Percentiles rank a stretch among this genome's conserved stretches.
Conservation (phyloP, 257 asterid species). For the Leptodermis oblonga region DNA sequence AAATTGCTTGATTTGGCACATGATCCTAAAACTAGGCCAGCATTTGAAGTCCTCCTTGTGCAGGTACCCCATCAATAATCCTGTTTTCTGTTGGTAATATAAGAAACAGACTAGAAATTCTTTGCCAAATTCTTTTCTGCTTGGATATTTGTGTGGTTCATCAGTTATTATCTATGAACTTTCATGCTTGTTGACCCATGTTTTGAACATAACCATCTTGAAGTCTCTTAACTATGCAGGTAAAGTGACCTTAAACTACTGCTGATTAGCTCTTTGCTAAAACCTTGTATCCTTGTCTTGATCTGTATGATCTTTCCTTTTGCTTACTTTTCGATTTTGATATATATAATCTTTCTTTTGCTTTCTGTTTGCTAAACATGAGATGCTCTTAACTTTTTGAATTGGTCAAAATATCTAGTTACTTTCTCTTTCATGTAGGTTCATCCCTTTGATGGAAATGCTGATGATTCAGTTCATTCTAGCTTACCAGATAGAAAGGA, state of each 20-base stretch:
- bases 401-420: neutral
- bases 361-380: neutral
- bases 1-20: constrained; percentile 71
- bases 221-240: neutral
- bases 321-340: neutral
- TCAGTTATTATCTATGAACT: neutral
- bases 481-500: constrained; percentile 32
- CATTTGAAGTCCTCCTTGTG: constrained; percentile 82
- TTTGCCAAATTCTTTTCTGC: constrained; percentile 5
- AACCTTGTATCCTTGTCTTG: neutral
- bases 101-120: constrained; percentile 4
- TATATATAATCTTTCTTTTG: neutral
- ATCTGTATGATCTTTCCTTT: neutral
- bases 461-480: constrained; percentile 42
- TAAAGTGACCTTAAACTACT: neutral
- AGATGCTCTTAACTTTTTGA: neutral
- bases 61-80: constrained; percentile 42
- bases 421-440: constrained; percentile 41
- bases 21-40: constrained; percentile 57
- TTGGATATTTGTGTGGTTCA: neutral
- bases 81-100: neutral
- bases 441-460: constrained; percentile 49
- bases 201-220: no score
- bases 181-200: neutral
- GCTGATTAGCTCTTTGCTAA: constrained; percentile 1